These are phyloP conservation scores for Xylona heveae DNA, from an alignment of 495 filamentous ascomycete species.

Conservation along the genomic window DNA sequence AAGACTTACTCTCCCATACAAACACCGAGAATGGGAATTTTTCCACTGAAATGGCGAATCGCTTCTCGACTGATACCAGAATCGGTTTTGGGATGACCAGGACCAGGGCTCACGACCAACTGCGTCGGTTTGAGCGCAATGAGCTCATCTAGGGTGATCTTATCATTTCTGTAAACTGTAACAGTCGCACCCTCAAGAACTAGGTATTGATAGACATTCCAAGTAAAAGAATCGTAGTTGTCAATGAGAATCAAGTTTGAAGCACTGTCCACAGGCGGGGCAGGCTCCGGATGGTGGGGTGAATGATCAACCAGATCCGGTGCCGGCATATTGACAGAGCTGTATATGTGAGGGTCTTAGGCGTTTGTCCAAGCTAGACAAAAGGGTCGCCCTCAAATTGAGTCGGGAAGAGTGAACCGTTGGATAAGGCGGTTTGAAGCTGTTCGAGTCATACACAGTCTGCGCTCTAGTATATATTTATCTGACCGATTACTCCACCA, in stretches of 20 bases:
- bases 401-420: too few species aligned
- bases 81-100: slow-evolving; percentile 76
- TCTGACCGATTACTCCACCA: too few species aligned
- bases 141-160: slow-evolving; percentile 67
- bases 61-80: slow-evolving; percentile 82
- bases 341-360: too few species aligned
- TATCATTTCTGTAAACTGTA: slow-evolving; percentile 77
- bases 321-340: too few species aligned
- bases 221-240: slow-evolving; percentile 98
- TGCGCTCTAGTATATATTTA: too few species aligned
- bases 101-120: slow-evolving; percentile 83
- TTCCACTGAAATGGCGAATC: slow-evolving; percentile 82
- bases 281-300: slow-evolving; percentile 54
- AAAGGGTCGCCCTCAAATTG: too few species aligned
- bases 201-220: slow-evolving; percentile 97
- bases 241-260: slow-evolving; percentile 90
- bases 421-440: too few species aligned
- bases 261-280: slow-evolving; percentile 45
- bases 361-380: too few species aligned
- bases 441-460: too few species aligned
- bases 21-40: slow-evolving; percentile 89
- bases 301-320: slow-evolving; percentile 62
- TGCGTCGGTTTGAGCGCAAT: slow-evolving; percentile 72
- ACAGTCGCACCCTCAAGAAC: slow-evolving; percentile 83
- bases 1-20: slow-evolving; percentile 81